Base-by-base conservation (phyloP, 352 stramenopile genomes). In the Pythium sp. region DNA sequence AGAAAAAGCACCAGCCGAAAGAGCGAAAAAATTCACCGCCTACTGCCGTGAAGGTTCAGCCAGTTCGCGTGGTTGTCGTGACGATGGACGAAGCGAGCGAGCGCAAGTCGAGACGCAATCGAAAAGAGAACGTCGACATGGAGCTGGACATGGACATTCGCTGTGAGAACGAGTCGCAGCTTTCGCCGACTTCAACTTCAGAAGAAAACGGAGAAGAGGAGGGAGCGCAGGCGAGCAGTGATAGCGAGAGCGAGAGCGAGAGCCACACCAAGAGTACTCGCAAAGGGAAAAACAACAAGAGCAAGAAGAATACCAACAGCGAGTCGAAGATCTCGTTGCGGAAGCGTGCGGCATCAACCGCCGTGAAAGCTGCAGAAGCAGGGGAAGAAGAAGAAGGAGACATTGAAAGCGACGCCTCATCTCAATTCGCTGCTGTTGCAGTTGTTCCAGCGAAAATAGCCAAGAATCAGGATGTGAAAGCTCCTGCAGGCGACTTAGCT, bases 131-230 rank as follows among this genome's bases (percentile, higher is more conserved):
- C 34, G 75, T 82, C n/a, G 82, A 89, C 46, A 64, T 91, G 65
- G 81, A 88, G 46, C 71, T 89, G 22, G 74, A 91, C 15, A 73
- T 91, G 67, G 78, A 89, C 34, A 72, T 89, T 22, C 68, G 65
- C 67, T 73, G 68, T n/a, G 57, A 56, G 22, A 59, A 70, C 30
- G 46, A 62, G 32, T 71, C 65, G 12, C 22, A 56, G 8, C 49
- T 60, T 8, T 32, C 14, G 4, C 61, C 63, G 0, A 49, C 58
- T 9, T 66, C 69, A 62, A 26, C 32, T 38, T 38, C 32, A 46
- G 38, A 43, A 43, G 30, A 62, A 14, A 54, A 30, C 1, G 66
- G 72, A 38, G 57, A 58, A 2, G 64, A 69, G 43, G 69, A 68
- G 3, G 62, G 71, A 24, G 58, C 68, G 2, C 62, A 65, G 36